phyloP scores from a whole-genome alignment of 805 yeast species.

The Wickerhamomyces xylosicus region DNA sequence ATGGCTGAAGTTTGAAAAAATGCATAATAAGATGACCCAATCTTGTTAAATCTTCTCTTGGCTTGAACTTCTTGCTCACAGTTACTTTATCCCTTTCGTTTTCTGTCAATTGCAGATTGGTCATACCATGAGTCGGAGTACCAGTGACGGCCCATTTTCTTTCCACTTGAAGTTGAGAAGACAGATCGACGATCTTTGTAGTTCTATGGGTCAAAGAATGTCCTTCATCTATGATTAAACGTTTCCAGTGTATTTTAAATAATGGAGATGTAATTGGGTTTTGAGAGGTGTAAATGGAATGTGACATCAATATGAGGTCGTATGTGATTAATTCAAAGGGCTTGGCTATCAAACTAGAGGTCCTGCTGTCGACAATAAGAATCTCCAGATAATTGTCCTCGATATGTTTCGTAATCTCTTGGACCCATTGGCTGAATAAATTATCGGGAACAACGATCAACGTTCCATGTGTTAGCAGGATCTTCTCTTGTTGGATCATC shows the following conservation, averaged over 20 bases:
- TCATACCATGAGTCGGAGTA: conserved; percentile 65
- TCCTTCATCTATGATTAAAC: conserved; percentile 69
- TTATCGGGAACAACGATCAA: conserved; percentile 58
- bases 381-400: conserved; percentile 26
- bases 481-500: conserved; percentile 17
- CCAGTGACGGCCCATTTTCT: conserved; percentile 70
- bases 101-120: conserved; percentile 37
- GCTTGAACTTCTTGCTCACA: conserved; percentile 39
- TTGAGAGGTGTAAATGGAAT: conserved; percentile 34
- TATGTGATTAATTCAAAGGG: conserved; percentile 24
- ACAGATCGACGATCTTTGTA: conserved; percentile 38
- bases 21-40: conserved; percentile 42
- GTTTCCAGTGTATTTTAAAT: conserved; percentile 46
- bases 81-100: conserved; percentile 24
- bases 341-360: conserved; percentile 21
- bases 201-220: conserved; percentile 48
- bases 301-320: conserved; percentile 45
- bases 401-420: conserved; percentile 49
- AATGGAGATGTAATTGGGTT: conserved; percentile 25
- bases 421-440: conserved; percentile 53
- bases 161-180: conserved; percentile 41
- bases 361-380: conserved; percentile 17
- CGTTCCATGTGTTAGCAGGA: conserved; percentile 41
- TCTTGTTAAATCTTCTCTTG: conserved; percentile 40
- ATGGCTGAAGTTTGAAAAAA: conserved; percentile 51